Evolutionary conservation across 2,329 filamentous ascomycete genomes (phyloP), one percentile per base, ranked within the genome.

Genomic region (Epichloe glyceriae): DNA sequence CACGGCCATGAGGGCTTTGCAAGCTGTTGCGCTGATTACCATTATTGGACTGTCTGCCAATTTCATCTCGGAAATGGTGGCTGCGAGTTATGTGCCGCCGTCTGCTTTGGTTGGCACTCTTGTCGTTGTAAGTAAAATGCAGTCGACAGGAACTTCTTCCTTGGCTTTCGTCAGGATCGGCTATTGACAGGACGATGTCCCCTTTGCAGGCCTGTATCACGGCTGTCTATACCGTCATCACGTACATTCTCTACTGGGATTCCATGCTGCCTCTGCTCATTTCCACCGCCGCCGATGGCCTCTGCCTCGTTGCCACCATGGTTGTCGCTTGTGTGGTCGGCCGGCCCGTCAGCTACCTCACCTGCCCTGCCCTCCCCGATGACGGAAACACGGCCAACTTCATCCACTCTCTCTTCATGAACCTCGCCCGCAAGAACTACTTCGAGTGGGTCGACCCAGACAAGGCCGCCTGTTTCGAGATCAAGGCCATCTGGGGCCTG

Each of bases 401-500:
- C 53, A 64, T 77, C 51, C 62, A 67, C 50, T 69, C 71, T 5
- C 66, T 71, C 19, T 64, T 65, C 55, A 65, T 66, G 60, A 68
- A 74, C 56, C 62, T 67, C 51, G 55, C 61, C n/a, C 59, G 60
- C 51, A 54, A 58, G 46, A 57, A 60, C 55, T 55, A 56, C 39
- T 69, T 73, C 49, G 62, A 70, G 43, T 76, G 77, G 66, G 72
- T 74, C 20, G 72, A 73, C 50, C 70, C 72, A 4, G 74, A 73
- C 58, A 74, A 73, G 64, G 66, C 76, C 17, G 85, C 86, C 50
- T 96, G 90, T 71, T 81, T 83, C 61, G 82, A 93, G 72, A 82
- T 89, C 65, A 94, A 95, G 75, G 80, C 85, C 15, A 79, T 93
- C 57, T 95, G 89, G 90, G 89, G 88, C 1, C 68, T 95, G 53